Evolutionary conservation across 768 basidiomycete species (phyloP), one percentile per base, ranked within the genome.

Genomic region (Boletus barrowsii): DNA sequence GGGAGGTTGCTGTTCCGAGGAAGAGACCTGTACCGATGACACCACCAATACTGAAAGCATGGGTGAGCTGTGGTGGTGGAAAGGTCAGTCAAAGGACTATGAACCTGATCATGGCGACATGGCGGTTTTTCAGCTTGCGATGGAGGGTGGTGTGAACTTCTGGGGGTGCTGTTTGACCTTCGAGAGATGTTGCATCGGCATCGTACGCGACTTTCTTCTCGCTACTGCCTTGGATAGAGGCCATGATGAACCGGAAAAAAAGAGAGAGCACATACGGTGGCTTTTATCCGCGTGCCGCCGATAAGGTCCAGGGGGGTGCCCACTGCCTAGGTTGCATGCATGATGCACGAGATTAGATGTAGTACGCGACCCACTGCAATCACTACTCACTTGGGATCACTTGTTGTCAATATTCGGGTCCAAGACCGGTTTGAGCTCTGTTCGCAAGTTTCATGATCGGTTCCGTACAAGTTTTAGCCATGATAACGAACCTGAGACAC

Each of bases 21-120:
- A 73, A 72, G 15, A 75, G 63, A 30, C 70, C 66, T 0, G 77
- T 77, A 22, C 78, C 78, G 11, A 76, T 76, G 42, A 76, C 76
- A 53, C 75, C 71, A 39, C 65, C 69, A 0, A 70, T 64, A 57
- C 68, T 69, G 44, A 5, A 42, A 17, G 15, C n/a, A n/a, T 14
- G 11, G 17, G 22, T 63, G 3, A 26, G 26, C 17, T 7, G 10
- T 17, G 35, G 7, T 8, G 32, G 14, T 14, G 11, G 5, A 29
- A 29, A 36, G 35, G 35, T 13, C 37, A 39, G 9, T 15, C 37
- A 17, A 18, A 39, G 8, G 14, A n/a, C 20, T 4, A 18, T 30
- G 14, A 33, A 66, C 70, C 68, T 68, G n/a, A 72, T 73, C 71
- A 72, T 72, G 46, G 72, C 68, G 4, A 72, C 61, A 58, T 72